Conservation (phyloP, 129 eudicot species). For the Flaveria robusta region DNA sequence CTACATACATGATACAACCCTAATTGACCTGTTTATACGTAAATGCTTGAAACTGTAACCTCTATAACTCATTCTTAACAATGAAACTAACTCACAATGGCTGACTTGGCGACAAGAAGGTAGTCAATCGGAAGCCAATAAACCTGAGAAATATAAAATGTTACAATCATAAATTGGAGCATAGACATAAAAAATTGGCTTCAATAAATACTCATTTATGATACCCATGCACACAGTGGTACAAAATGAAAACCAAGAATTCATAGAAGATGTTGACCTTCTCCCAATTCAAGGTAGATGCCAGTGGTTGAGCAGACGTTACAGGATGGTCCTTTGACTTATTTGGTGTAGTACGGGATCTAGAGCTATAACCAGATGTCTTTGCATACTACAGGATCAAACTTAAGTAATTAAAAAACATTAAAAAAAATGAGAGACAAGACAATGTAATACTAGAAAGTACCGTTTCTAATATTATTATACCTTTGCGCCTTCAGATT, state of each 20-base stretch:
- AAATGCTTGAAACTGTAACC: background rate
- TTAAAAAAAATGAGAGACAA: background rate
- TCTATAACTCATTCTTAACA: background rate
- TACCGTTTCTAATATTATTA: background rate
- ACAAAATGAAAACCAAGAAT: background rate
- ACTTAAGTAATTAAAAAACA: background rate
- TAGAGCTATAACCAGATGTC: conserved; percentile 63
- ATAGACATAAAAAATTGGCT: conserved; percentile 7
- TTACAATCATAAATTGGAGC: conserved; percentile 8
- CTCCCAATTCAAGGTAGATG: conserved; percentile 65
- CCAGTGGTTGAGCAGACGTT: conserved; percentile 35
- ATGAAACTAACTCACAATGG: conserved; percentile 63
- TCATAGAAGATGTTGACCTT: conserved; percentile 52
- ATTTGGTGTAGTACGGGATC: conserved; percentile 63
- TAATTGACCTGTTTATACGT: background rate
- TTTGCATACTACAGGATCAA: conserved; percentile 47
- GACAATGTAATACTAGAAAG: conserved; percentile 5
- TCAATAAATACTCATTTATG: conserved; percentile 1
- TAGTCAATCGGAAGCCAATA: conserved; percentile 89
- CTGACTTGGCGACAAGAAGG: conserved; percentile 80
- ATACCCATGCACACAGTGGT: conserved; percentile 16
- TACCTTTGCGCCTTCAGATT: conserved; percentile 66
- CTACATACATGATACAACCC: background rate
- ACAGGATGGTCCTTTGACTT: conserved; percentile 57
- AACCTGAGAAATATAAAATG: conserved; percentile 47